phyloP scores from a whole-genome alignment of 1,139 yeast genomes.

The Lodderomyces orthopsilosis region DNA sequence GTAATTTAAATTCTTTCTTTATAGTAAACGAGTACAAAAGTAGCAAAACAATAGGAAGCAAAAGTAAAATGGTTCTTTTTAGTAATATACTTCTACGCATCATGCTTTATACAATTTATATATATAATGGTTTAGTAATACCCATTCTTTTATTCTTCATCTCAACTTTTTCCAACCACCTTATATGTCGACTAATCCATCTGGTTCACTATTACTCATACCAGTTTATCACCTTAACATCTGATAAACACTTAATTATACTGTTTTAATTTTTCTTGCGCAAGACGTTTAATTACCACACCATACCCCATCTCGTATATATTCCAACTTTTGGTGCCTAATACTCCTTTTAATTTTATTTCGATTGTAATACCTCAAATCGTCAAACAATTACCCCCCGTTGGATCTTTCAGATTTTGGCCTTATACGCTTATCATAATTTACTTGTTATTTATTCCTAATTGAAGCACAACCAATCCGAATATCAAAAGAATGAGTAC shows the following conservation, averaged over 20 bases:
- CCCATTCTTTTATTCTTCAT: background rate
- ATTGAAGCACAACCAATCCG: background rate
- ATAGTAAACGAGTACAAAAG: too few species aligned
- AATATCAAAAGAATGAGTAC: background rate
- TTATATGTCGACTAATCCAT: background rate
- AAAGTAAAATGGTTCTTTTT: too few species aligned
- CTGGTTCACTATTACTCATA: background rate
- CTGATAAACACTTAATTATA: too few species aligned
- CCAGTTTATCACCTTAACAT: background rate
- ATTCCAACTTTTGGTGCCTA: background rate
- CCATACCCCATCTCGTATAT: background rate
- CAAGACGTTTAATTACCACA: background rate
- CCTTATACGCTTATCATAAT: background rate
- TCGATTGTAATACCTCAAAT: background rate
- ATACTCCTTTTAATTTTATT: background rate
- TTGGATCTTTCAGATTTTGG: too few species aligned
- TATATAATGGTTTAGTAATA: background rate
- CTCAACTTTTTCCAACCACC: background rate
- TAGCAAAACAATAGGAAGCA: too few species aligned
- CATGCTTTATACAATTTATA: background rate
- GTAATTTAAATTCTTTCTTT: too few species aligned
- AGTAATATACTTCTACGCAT: background rate
- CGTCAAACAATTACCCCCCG: too few species aligned
- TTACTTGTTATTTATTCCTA: background rate
- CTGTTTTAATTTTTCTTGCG: background rate